A percentile compares a stretch with the other conserved stretches of the same genome.
Conservation (phyloP, 2,329 filamentous ascomycete species). For the Colletotrichum scovillei region DNA sequence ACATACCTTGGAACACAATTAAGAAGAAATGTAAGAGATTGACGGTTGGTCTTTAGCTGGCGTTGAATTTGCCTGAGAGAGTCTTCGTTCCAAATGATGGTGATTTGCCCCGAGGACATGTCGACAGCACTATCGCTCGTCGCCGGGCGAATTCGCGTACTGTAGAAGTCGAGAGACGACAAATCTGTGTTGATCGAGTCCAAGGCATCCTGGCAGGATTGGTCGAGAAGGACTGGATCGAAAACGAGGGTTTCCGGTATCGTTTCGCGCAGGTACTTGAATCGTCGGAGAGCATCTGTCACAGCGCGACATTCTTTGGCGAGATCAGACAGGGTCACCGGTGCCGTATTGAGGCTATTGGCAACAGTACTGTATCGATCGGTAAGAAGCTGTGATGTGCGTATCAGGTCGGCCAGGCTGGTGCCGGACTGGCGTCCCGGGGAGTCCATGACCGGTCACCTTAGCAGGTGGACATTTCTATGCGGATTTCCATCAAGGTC, state of each 20-base stretch:
- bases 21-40: constrained; percentile 32
- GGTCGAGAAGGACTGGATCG: constrained; percentile 23
- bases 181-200: constrained; percentile 22
- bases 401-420: constrained; percentile 27
- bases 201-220: constrained; percentile 29
- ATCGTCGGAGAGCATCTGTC: constrained; percentile 27
- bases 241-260: constrained; percentile 20
- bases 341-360: constrained; percentile 37
- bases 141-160: constrained; percentile 24
- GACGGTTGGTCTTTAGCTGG: constrained; percentile 25
- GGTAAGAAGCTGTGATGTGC: constrained; percentile 22
- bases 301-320: constrained; percentile 36
- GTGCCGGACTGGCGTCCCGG: constrained; percentile 34
- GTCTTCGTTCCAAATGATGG: constrained; percentile 38
- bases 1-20: constrained; percentile 34
- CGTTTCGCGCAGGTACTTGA: constrained; percentile 20
- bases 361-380: constrained; percentile 17
- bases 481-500: constrained; percentile 7
- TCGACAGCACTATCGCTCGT: constrained; percentile 26
- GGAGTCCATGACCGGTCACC: constrained; percentile 32
- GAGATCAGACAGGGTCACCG: constrained; percentile 37
- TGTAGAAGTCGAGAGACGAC: constrained; percentile 23
- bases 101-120: constrained; percentile 24
- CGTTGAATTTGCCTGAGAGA: constrained; percentile 24
- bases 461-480: constrained; percentile 24